These are phyloP conservation scores for Euphorbia peplus DNA, from an alignment of 345 rosid genomes.

Conservation along the genomic window DNA sequence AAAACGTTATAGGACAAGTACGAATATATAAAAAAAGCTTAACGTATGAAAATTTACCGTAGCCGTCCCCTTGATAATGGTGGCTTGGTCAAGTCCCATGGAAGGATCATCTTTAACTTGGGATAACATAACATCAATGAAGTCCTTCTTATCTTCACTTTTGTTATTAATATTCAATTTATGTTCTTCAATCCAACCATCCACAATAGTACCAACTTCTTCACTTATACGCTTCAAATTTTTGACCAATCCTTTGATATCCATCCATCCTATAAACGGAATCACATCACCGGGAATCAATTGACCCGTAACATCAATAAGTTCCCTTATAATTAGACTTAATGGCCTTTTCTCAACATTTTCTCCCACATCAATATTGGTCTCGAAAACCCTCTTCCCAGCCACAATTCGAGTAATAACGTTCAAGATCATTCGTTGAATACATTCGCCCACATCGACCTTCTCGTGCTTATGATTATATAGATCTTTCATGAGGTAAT, in stretches of 20 bases:
- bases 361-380: neutral
- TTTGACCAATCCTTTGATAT: slow-evolving; percentile 12
- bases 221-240: slow-evolving; percentile 15
- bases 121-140: slow-evolving; percentile 25
- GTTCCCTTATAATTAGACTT: slow-evolving; percentile 24
- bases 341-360: slow-evolving; percentile 18
- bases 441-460: slow-evolving; percentile 1
- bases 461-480: neutral
- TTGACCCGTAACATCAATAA: slow-evolving; percentile 12
- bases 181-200: slow-evolving; percentile 35
- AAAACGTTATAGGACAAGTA: too few relatives aligned
- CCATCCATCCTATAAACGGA: slow-evolving; percentile 29
- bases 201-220: slow-evolving; percentile 25
- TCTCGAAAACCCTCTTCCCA: slow-evolving; percentile 18
- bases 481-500: slow-evolving; percentile 11
- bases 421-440: slow-evolving; percentile 10
- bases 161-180: neutral
- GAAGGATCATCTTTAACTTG: slow-evolving; percentile 4
- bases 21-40: too few relatives aligned
- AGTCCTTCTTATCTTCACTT: neutral
- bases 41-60: too few relatives aligned
- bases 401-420: slow-evolving; percentile 20
- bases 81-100: slow-evolving; percentile 11
- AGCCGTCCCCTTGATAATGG: slow-evolving; percentile 20
- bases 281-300: slow-evolving; percentile 23